Evolutionary conservation across 306 rosid genomes (phyloP).

Genomic region (Ceratonia siliqua): DNA sequence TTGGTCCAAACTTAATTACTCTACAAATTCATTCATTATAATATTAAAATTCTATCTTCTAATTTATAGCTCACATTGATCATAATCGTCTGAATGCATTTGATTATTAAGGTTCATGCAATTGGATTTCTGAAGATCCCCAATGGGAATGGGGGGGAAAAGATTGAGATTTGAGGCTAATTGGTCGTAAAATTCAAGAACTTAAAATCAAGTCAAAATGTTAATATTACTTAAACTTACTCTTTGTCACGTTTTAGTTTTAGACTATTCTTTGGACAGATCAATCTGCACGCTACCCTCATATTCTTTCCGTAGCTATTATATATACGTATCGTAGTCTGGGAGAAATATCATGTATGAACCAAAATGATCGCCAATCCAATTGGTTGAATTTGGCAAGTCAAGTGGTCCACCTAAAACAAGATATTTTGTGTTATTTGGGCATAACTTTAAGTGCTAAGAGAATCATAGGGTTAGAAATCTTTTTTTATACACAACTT

Average conservation of each 20-base stretch:
- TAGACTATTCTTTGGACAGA: conserved; percentile 5
- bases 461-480: not conserved
- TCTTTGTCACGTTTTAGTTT: conserved; percentile 15
- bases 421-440: not conserved
- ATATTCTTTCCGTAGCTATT: conserved; percentile 13
- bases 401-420: not conserved
- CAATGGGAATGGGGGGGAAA: not conserved
- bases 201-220: conserved; percentile 12
- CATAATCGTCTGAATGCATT: not conserved
- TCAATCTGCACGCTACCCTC: conserved; percentile 15
- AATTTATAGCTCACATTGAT: not conserved
- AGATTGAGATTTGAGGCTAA: not conserved
- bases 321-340: too few species aligned
- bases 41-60: not conserved
- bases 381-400: not conserved
- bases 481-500: too few species aligned
- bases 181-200: not conserved
- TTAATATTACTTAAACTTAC: conserved; percentile 6
- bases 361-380: not conserved
- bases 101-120: not conserved
- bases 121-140: not conserved
- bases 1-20: conserved; percentile 1
- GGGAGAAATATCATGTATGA: too few species aligned
- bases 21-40: not conserved
- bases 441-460: not conserved